A percentile compares a stretch with the other conserved stretches of the same genome.
Conservation (phyloP, 2,329 filamentous ascomycete genomes). For the Xylariaceae sp. region DNA sequence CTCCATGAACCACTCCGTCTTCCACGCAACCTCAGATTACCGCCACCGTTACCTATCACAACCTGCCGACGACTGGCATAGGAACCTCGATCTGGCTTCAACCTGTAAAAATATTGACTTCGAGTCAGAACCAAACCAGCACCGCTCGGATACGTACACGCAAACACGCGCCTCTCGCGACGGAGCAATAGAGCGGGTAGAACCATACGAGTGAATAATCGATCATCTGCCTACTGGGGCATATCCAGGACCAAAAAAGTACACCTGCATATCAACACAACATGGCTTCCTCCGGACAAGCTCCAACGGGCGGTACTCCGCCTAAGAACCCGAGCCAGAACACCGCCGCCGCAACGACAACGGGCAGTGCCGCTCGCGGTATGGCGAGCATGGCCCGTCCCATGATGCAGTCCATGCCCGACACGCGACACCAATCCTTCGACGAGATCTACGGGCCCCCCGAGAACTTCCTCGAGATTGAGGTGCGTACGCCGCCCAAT, state of each 20-base stretch:
- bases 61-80: not conserved
- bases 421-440: slow-evolving; percentile 85
- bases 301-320: slow-evolving; percentile 20
- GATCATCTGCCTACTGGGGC: slow-evolving; percentile 2
- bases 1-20: slow-evolving; percentile 1
- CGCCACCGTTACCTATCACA: not conserved
- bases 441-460: slow-evolving; percentile 98
- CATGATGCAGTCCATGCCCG: slow-evolving; percentile 63
- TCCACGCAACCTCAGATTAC: slow-evolving; percentile 8
- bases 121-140: not conserved
- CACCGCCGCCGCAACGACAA: not conserved
- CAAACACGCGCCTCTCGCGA: not conserved
- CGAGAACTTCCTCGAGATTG: slow-evolving; percentile 98
- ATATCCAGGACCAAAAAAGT: not conserved
- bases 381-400: slow-evolving; percentile 42
- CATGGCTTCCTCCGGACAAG: slow-evolving; percentile 30
- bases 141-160: not conserved
- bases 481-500: slow-evolving; percentile 53
- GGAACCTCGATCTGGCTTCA: not conserved
- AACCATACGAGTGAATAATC: not conserved
- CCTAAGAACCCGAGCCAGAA: slow-evolving; percentile 24
- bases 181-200: not conserved
- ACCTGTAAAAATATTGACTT: not conserved
- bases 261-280: too few species aligned
- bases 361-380: slow-evolving; percentile 24